A percentile compares a stretch with the other conserved stretches of the same genome.
Evolutionary conservation across 2,329 filamentous ascomycete species (phyloP).

Genomic region (Pestalotiopsis sp.): DNA sequence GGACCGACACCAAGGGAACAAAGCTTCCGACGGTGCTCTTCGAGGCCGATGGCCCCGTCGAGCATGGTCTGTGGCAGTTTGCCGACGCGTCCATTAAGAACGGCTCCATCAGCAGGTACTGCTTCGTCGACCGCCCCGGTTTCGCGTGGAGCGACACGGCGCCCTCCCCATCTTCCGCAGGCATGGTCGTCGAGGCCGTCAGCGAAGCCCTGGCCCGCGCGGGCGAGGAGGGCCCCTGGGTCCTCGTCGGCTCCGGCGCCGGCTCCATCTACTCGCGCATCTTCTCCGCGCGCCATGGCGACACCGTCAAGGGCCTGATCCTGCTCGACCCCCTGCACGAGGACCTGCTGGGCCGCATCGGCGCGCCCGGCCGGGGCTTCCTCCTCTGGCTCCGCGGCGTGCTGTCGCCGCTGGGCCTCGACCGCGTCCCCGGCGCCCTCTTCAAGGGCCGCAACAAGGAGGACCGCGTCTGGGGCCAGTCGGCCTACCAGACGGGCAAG

Average conservation of each 20-base stretch:
- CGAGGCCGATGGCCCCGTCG: constrained; percentile 80
- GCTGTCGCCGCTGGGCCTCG: constrained; percentile 83
- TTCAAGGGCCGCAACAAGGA: constrained; percentile 78
- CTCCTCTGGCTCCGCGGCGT: constrained; percentile 83
- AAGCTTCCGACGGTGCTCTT: constrained; percentile 79
- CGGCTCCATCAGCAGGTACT: constrained; percentile 84
- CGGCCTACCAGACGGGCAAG: constrained; percentile 78
- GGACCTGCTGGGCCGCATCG: constrained; percentile 73
- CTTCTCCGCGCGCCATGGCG: constrained; percentile 81
- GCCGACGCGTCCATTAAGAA: constrained; percentile 75
- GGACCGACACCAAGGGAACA: constrained; percentile 54
- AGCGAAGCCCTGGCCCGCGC: constrained; percentile 81
- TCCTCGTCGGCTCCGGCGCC: constrained; percentile 83
- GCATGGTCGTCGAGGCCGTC: constrained; percentile 87
- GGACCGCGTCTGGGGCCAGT: constrained; percentile 82
- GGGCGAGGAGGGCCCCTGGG: constrained; percentile 85
- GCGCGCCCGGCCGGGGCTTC: constrained; percentile 72
- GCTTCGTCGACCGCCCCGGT: constrained; percentile 93
- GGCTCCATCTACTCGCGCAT: constrained; percentile 89
- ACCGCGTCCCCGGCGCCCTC: constrained; percentile 77
- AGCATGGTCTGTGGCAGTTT: constrained; percentile 78
- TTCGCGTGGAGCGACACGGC: constrained; percentile 87
- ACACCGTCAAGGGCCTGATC: constrained; percentile 75
- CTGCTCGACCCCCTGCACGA: constrained; percentile 90
- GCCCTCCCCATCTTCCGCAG: constrained; percentile 88